A percentile compares a stretch with the other conserved stretches of the same genome.
Evolutionary conservation across 306 rosid genomes (phyloP).

Genomic region (Gastrolobium villosum): DNA sequence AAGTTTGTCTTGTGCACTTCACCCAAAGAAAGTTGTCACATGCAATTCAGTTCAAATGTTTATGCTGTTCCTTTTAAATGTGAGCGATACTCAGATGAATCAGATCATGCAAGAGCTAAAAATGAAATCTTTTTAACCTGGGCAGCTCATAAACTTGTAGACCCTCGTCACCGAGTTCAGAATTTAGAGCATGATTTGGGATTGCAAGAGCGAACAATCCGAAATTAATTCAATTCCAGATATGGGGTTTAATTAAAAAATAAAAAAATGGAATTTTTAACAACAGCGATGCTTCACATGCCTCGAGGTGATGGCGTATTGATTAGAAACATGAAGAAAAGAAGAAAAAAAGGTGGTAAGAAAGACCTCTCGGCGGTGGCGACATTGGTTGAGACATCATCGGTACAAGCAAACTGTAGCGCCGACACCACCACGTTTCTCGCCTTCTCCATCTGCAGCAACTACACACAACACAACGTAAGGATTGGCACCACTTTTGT

Average conservation of each 20-base stretch:
- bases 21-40: slow-evolving; percentile 12
- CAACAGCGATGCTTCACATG: neutral
- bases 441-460: slow-evolving; percentile 53
- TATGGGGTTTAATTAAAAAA: neutral
- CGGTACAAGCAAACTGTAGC: slow-evolving; percentile 90
- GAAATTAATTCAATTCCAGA: slow-evolving; percentile 23
- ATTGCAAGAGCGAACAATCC: neutral
- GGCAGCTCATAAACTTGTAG: slow-evolving; percentile 33
- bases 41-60: neutral
- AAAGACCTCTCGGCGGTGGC: slow-evolving; percentile 84
- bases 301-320: too few relatives aligned
- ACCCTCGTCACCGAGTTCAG: slow-evolving; percentile 11
- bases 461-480: neutral
- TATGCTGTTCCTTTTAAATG: neutral
- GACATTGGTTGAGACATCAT: slow-evolving; percentile 69
- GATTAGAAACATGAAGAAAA: neutral
- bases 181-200: neutral
- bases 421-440: slow-evolving; percentile 80
- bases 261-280: neutral
- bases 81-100: neutral
- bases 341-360: neutral
- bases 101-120: slow-evolving; percentile 21
- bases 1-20: neutral
- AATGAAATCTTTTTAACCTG: slow-evolving; percentile 40
- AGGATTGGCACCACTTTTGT: neutral